Evolutionary conservation across 306 rosid species (phyloP), one percentile per base, ranked within the genome.

Genomic region (Casuarina cunninghamiana): DNA sequence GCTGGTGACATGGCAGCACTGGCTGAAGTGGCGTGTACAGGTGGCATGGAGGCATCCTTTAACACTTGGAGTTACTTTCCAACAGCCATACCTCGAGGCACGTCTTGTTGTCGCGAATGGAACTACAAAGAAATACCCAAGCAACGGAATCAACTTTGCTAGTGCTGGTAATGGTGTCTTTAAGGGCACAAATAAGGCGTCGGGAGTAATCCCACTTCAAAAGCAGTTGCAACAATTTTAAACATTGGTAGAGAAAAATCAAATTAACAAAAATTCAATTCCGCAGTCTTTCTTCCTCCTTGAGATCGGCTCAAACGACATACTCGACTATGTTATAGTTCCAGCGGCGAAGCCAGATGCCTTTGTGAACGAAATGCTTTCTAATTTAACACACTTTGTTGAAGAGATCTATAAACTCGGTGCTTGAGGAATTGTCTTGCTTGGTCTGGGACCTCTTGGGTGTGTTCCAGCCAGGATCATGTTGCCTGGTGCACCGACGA

Each of bases 151-250:
- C 57, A 86, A 86, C 77, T 83, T 86, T 44, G 87, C 89, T n/a
- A 86, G 87, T 67, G 89, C 83, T n/a, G 89, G 87, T 32, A 86
- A 87, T 55, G 87, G 87, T 15, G 79, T 83, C 54, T 55, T 83
- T 50, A 62, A 32, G 5, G 58, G 17, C 9, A 80, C 83, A 21
- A 21, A 21, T 21, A 21, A 21, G 26, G 50, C 17, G 41, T 53
- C 42, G 75, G 75, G 81, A 73, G 81, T 44, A 32, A 72, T 72
- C 41, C 53, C 85, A 68, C 32, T 86, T 48, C 79, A 83, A 43
- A 62, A 63, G 41, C 87, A 83, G 73, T 39, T 83, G 1, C 83
- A n/a, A 58, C 85, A 80, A 72, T 86, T 86, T 72, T 48, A 72
- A 81, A 35, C 76, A 6, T 41, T 86, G 37, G 79, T 83, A 53